Evolutionary conservation across 371 early-diverging fungal species (phyloP), one percentile per base, ranked within the genome.

Genomic region (Dichotomocladium elegans): DNA sequence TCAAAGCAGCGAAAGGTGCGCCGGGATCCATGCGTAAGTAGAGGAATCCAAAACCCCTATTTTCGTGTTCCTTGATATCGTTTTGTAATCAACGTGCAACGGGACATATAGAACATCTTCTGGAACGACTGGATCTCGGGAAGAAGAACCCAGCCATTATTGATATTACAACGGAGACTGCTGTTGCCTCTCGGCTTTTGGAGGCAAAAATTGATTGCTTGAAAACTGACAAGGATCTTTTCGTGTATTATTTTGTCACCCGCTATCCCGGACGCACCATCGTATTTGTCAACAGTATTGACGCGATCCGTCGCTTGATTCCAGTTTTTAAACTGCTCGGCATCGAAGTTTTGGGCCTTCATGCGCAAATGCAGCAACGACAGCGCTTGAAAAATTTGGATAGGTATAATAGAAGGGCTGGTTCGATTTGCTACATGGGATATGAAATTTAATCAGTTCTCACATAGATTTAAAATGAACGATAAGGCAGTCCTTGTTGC

Each of bases 271-370:
- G 91, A 1, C 88, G 93, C 51, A 95, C 95, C 2, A 74, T 96
- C 11, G 81, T 96, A 27, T 98, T 98, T 80, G 93, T 94, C 56
- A 96, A 96, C 81, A 88, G 89, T 53, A 95, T 96, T 53, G 94
- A 94, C 58, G 78, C 89, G 22, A 85, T 96, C 49, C 87, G 95
- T 24, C 85, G 95, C 41, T 72, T 96, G 52, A 77, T 90, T 6
- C 91, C 94, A 12, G 81, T 92, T 22, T 82, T 96, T 57, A 81
- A 81, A 41, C 62, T 88, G 21, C 74, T 96, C 34, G 68, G 77
- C 4, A 47, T 91, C 9, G 77, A 82, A 25, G 90, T 85, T 1
- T 63, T 87, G 47, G 86, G 86, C 3, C 65, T 98, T 25, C 98
- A 96, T 53, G 94, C 94, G 3, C 89, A 95, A 66, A 92, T 95